Conservation (phyloP, 495 filamentous ascomycete species). For the Echria macrotheca region DNA sequence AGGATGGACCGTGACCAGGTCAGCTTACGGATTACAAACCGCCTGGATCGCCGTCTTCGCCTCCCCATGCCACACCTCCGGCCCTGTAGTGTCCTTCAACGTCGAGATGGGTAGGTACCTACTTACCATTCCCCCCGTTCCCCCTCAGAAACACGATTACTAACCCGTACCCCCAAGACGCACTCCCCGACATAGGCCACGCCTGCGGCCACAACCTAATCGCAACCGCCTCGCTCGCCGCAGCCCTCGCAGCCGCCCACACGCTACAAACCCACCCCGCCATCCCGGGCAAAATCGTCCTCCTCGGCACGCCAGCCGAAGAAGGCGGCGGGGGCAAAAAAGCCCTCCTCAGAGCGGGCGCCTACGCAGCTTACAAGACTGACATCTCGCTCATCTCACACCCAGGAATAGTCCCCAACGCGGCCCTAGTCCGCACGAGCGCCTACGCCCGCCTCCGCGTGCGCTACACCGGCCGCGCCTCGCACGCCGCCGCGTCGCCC, state of each 20-base stretch:
- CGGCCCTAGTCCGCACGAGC: constrained; percentile 42
- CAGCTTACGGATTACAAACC: constrained; percentile 50
- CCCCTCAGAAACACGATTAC: no score
- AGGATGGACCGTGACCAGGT: constrained; percentile 52
- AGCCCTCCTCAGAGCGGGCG: constrained; percentile 57
- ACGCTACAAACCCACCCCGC: constrained; percentile 40
- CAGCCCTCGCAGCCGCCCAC: constrained; percentile 51
- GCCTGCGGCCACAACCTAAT: constrained; percentile 70
- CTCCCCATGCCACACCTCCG: constrained; percentile 39
- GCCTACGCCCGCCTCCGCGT: constrained; percentile 44
- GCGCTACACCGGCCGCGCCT: constrained; percentile 47
- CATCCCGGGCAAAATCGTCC: constrained; percentile 51
- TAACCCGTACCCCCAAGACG: no score
- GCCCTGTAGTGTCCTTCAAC: constrained; percentile 52
- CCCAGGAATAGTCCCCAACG: constrained; percentile 40
- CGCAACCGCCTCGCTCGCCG: constrained; percentile 55
- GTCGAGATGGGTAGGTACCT: no score
- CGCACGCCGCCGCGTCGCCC: constrained; percentile 56
- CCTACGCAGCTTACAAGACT: constrained; percentile 56
- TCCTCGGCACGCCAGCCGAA: constrained; percentile 69
- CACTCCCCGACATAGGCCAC: constrained; percentile 56
- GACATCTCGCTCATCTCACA: constrained; percentile 63
- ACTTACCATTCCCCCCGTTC: no score
- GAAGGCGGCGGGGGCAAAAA: constrained; percentile 62
- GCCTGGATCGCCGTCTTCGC: constrained; percentile 52